These are phyloP conservation scores for Wallacemonas rigidus DNA, from an alignment of 208 protist genomes.

Conservation along the genomic window DNA sequence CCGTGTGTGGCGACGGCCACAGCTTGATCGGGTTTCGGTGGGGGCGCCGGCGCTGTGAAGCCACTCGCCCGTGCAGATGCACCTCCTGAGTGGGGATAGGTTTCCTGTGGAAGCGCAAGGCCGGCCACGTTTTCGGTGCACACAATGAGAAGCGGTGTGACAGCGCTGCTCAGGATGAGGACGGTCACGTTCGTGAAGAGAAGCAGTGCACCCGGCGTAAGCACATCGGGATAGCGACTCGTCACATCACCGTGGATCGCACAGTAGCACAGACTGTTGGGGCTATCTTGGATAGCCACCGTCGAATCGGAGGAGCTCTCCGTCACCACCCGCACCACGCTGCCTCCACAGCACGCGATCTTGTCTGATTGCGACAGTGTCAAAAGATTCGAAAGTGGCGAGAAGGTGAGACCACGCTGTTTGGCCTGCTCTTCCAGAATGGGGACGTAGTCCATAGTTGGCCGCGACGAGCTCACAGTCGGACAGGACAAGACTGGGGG, in stretches of 20 bases:
- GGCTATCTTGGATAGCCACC: slow-evolving; percentile 64
- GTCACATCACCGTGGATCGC: slow-evolving; percentile 80
- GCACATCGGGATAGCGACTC: slow-evolving; percentile 66
- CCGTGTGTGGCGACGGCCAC: too few species aligned
- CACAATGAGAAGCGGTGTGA: slow-evolving; percentile 77
- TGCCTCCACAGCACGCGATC: slow-evolving; percentile 74
- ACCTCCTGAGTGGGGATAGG: not conserved
- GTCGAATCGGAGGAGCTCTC: slow-evolving; percentile 84
- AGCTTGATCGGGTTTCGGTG: too few species aligned
- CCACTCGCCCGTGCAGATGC: slow-evolving; percentile 5
- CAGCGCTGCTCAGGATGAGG: slow-evolving; percentile 44
- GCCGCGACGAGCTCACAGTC: too few species aligned
- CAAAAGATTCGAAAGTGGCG: slow-evolving; percentile 43
- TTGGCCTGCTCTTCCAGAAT: slow-evolving; percentile 59
- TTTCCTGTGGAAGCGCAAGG: slow-evolving; percentile 67
- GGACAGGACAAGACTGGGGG: not conserved
- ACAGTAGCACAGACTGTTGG: slow-evolving; percentile 61
- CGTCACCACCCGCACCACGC: slow-evolving; percentile 65
- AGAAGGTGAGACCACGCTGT: slow-evolving; percentile 46
- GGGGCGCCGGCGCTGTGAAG: slow-evolving; percentile 13
- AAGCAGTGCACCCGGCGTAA: slow-evolving; percentile 67
- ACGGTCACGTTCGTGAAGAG: slow-evolving; percentile 71
- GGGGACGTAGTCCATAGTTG: slow-evolving; percentile 58
- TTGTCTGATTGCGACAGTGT: slow-evolving; percentile 50
- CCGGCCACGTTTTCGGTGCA: slow-evolving; percentile 76